Percentiles rank a stretch among this genome's conserved stretches.
phyloP scores from a whole-genome alignment of 306 rosid genomes.

The Casuarina glauca region DNA sequence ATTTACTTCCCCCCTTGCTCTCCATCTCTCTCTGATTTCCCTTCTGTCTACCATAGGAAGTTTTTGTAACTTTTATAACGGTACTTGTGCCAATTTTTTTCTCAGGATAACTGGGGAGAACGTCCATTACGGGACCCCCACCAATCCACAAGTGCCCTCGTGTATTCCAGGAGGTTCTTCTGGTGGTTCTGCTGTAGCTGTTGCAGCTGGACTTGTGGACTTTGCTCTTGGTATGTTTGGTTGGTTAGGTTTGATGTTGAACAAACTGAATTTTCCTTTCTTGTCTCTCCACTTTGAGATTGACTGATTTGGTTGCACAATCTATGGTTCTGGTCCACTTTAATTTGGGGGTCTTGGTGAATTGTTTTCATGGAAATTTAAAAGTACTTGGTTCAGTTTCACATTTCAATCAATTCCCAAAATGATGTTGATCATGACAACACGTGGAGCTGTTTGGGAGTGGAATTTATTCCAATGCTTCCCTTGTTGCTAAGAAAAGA shows the following conservation, averaged over 20 bases:
- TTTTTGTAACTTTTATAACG: background rate
- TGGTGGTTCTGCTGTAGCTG: conserved; percentile 79
- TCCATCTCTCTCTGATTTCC: background rate
- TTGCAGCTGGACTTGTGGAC: conserved; percentile 70
- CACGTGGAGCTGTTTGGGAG: background rate
- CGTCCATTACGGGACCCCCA: conserved; percentile 66
- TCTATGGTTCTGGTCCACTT: background rate
- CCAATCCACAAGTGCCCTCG: conserved; percentile 51
- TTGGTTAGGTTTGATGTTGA: conserved; percentile 8
- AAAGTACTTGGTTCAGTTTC: background rate
- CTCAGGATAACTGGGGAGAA: conserved; percentile 68
- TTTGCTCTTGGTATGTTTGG: conserved; percentile 60
- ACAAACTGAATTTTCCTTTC: background rate
- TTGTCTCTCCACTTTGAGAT: background rate
- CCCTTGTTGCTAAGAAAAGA: background rate
- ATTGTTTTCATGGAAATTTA: background rate
- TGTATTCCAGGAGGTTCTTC: conserved; percentile 73
- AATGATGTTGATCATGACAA: background rate
- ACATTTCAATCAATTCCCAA: background rate
- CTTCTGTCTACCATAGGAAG: background rate
- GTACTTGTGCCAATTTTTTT: conserved; percentile 11
- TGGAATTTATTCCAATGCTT: background rate
- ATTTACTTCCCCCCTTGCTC: background rate
- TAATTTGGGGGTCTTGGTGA: background rate
- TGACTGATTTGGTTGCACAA: background rate